These are phyloP conservation scores for Trichocladium antarcticum DNA, from an alignment of 495 filamentous ascomycete genomes.

Conservation along the genomic window DNA sequence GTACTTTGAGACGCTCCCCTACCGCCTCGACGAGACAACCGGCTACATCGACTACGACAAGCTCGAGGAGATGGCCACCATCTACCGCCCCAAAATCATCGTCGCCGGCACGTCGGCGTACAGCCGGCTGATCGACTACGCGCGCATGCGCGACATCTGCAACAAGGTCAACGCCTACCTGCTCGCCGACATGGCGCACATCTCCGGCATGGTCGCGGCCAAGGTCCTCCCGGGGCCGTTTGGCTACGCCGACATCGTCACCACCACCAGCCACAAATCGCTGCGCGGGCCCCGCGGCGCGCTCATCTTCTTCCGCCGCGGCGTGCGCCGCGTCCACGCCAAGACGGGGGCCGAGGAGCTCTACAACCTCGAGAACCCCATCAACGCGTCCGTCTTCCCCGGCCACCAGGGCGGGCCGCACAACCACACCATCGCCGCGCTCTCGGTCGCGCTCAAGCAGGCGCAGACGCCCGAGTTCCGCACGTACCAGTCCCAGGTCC, in stretches of 20 bases:
- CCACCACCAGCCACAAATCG: constrained; percentile 97
- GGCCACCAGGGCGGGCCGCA: constrained; percentile 96
- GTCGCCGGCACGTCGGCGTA: constrained; percentile 92
- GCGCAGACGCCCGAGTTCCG: constrained; percentile 82
- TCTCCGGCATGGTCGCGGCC: constrained; percentile 86
- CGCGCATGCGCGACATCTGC: constrained; percentile 72
- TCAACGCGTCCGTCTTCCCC: constrained; percentile 97
- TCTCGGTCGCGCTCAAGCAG: constrained; percentile 88
- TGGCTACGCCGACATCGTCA: constrained; percentile 79
- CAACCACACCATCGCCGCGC: constrained; percentile 96
- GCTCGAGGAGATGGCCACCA: constrained; percentile 68
- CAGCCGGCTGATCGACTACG: constrained; percentile 87
- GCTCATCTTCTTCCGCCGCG: constrained; percentile 96
- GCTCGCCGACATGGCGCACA: constrained; percentile 94
- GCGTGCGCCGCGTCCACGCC: constrained; percentile 67
- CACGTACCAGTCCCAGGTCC: constrained; percentile 76
- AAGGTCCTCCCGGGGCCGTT: constrained; percentile 88
- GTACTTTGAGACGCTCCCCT: constrained; percentile 96
- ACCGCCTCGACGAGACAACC: constrained; percentile 79
- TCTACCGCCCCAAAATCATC: constrained; percentile 93
- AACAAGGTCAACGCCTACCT: constrained; percentile 89
- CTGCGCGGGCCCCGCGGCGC: constrained; percentile 88
- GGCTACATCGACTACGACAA: constrained; percentile 90
- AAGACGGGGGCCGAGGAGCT: constrained; percentile 76
- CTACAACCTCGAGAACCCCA: constrained; percentile 87